Conservation (phyloP, 1,284 basidiomycete genomes). For the Laetiporus sulphureus region DNA sequence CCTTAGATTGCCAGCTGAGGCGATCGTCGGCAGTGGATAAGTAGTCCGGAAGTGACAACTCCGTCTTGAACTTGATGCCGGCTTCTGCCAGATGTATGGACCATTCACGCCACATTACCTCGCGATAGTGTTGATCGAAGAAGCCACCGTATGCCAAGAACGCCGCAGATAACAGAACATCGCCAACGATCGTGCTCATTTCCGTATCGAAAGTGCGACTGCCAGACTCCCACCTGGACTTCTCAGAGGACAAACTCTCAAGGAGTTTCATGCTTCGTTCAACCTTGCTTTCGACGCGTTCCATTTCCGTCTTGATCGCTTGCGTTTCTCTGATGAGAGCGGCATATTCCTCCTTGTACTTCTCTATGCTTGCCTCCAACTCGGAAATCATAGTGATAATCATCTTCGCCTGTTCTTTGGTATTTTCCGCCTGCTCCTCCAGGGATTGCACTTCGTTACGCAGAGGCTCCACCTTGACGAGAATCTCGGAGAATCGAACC, state of each 20-base stretch:
- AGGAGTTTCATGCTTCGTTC: constrained; percentile 95
- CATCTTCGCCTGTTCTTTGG: constrained; percentile 85
- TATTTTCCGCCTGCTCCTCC: constrained; percentile 87
- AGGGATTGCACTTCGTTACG: constrained; percentile 94
- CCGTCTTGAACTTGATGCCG: constrained; percentile 89
- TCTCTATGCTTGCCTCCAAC: constrained; percentile 88
- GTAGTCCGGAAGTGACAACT: constrained; percentile 92
- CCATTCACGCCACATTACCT: constrained; percentile 97
- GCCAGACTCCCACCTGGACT: constrained; percentile 90
- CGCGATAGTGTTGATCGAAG: constrained; percentile 98
- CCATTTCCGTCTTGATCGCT: constrained; percentile 97
- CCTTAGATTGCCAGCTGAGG: constrained; percentile 92
- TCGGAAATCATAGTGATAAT: constrained; percentile 93
- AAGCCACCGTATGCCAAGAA: constrained; percentile 98
- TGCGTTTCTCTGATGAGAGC: constrained; percentile 96
- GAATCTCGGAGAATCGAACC: constrained; percentile 94
- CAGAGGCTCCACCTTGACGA: constrained; percentile 96
- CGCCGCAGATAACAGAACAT: constrained; percentile 92
- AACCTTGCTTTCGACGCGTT: constrained; percentile 94
- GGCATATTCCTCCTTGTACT: constrained; percentile 98
- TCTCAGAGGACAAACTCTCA: constrained; percentile 92
- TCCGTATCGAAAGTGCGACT: constrained; percentile 96
- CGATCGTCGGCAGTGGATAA: constrained; percentile 97
- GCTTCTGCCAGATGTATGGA: constrained; percentile 82
- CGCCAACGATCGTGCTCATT: constrained; percentile 98